Evolutionary conservation across 2,329 filamentous ascomycete genomes (phyloP), one percentile per base, ranked within the genome.

Genomic region (Esteya vermicola): DNA sequence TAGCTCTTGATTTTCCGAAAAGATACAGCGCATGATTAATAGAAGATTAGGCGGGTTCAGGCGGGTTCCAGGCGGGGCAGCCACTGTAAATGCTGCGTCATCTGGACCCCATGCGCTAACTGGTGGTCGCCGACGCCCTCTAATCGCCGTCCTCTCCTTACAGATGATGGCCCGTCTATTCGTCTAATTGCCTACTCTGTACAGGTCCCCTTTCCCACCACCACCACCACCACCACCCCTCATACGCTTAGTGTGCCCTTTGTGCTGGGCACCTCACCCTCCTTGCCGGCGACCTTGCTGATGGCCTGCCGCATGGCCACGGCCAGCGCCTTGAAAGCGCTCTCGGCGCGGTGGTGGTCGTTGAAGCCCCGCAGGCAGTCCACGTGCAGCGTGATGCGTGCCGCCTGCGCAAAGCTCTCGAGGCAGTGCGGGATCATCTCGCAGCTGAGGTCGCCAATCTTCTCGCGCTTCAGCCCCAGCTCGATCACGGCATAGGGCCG

Each of bases 341-440:
- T 91, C 73, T 96, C 91, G 9, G 91, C 88, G 43, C 88, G 71
- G 65, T 96, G 91, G 62, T 96, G 91, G 62, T 96, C 91, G 61
- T 96, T 98, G 46, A 82, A 75, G 39, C 91, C 91, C 47, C 85
- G 75, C 42, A 94, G 62, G 61, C 85, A 93, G 63, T 95, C 85
- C 43, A 98, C 85, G 65, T 98, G 91, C 55, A 96, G 65, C n/a
- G 91, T 98, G 39, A 95, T 71, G 21, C 85, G 80, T 4, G 86
- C 85, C 9, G 77, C 84, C 65, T 93, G 83, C 32, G 89, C 88
- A 62, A 95, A 98, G 64, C 82, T 91, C 68, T 93, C 78, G 56
- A 98, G 61, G 50, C 88, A 93, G 67, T 98, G 91, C 34, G 89
- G 88, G 32, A 98, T 78, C 91, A 98, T 98, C 71, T 98, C 89